These are phyloP conservation scores for Sporothrix schenckii DNA, from an alignment of 2,329 filamentous ascomycete genomes.

Conservation along the genomic window DNA sequence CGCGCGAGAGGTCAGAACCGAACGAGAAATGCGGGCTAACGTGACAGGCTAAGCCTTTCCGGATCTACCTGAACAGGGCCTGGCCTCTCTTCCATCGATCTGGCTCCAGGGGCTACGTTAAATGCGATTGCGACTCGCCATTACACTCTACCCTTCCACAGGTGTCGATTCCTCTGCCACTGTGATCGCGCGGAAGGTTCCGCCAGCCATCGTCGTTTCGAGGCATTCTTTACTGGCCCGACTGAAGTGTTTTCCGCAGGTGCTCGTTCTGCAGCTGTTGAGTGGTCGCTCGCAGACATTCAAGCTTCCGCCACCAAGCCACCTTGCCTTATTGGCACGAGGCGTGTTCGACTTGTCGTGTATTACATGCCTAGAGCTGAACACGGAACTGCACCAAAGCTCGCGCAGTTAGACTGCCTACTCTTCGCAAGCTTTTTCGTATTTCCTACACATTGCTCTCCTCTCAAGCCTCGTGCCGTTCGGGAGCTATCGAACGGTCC, in stretches of 20 bases:
- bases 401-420: not conserved
- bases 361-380: not conserved
- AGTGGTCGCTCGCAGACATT: slow-evolving; percentile 4
- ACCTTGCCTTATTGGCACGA: slow-evolving; percentile 14
- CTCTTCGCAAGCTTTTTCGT: not conserved
- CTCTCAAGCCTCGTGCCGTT: not conserved
- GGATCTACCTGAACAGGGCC: not conserved
- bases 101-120: slow-evolving; percentile 16
- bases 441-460: not conserved
- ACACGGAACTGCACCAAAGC: not conserved
- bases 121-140: not conserved
- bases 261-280: slow-evolving; percentile 7
- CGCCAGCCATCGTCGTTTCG: not conserved
- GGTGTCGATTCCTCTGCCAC: not conserved
- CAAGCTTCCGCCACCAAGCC: slow-evolving; percentile 17
- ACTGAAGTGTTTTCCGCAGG: not conserved
- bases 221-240: not conserved
- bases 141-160: not conserved
- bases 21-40: not conserved
- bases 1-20: not conserved
- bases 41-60: slow-evolving; percentile 13
- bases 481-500: not conserved
- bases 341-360: slow-evolving; percentile 2
- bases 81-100: not conserved
- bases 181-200: not conserved